Evolutionary conservation across 345 rosid genomes (phyloP).

Genomic region (Nephelium lappaceum): DNA sequence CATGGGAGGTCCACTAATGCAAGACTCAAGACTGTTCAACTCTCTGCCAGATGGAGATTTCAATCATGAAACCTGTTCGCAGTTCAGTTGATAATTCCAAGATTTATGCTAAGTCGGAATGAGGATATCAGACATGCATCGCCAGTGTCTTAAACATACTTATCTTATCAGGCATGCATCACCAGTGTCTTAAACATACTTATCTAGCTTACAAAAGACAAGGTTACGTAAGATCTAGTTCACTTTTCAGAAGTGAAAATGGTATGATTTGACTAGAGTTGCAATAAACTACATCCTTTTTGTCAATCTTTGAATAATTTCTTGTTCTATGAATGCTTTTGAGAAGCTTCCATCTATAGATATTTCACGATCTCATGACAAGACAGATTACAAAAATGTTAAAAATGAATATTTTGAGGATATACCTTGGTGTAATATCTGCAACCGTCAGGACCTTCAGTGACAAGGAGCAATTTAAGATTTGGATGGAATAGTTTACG

Average conservation of each 20-base stretch:
- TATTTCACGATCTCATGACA: background rate
- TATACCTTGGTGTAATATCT: conserved; percentile 91
- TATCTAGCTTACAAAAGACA: background rate
- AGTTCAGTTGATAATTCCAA: background rate
- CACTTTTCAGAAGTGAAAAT: background rate
- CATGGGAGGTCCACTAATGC: background rate
- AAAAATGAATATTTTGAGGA: conserved; percentile 1
- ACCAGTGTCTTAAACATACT: background rate
- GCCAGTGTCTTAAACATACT: background rate
- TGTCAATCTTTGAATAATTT: background rate
- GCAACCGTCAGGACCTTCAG: conserved; percentile 88
- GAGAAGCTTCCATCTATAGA: background rate
- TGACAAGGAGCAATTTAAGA: conserved; percentile 85
- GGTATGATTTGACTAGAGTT: background rate
- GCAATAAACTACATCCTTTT: background rate
- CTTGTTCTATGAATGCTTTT: background rate
- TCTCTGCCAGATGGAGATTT: background rate
- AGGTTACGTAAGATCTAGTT: background rate
- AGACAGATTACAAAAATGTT: background rate
- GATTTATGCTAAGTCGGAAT: background rate
- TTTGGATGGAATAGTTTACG: conserved; percentile 73
- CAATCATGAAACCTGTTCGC: background rate
- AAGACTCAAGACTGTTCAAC: background rate
- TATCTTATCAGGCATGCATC: background rate
- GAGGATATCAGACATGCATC: background rate